These are phyloP conservation scores for Ogataea hybrid DNA, from an alignment of 1,139 yeast genomes.

Conservation along the genomic window DNA sequence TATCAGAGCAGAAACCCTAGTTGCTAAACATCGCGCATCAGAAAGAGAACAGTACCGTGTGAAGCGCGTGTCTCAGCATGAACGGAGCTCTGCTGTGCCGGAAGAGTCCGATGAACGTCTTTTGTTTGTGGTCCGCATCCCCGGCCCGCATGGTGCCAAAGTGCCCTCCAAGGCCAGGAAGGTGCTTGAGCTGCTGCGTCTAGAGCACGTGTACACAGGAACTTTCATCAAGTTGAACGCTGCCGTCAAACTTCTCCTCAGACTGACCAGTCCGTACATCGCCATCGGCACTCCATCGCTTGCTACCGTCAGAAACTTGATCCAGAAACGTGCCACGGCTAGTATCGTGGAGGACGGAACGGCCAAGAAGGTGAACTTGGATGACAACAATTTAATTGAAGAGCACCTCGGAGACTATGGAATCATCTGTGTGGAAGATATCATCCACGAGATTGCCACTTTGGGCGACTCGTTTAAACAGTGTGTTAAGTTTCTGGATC, in stretches of 20 bases:
- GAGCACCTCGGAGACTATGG: conserved; percentile 69
- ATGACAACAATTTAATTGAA: conserved; percentile 73
- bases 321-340: conserved; percentile 73
- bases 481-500: conserved; percentile 61
- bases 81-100: too few relatives aligned
- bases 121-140: too few relatives aligned
- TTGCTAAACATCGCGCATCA: too few relatives aligned
- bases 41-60: too few relatives aligned
- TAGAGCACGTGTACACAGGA: conserved; percentile 63
- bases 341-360: conserved; percentile 37
- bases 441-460: conserved; percentile 64
- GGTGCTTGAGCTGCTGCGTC: too few relatives aligned
- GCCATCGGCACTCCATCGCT: conserved; percentile 73
- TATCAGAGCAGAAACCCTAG: too few relatives aligned
- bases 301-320: conserved; percentile 63
- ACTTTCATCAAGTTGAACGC: conserved; percentile 65
- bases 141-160: too few relatives aligned
- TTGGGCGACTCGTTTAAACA: conserved; percentile 62
- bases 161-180: too few relatives aligned
- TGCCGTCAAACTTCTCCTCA: conserved; percentile 56
- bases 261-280: conserved; percentile 67
- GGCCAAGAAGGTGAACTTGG: conserved; percentile 37
- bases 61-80: too few relatives aligned
- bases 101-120: too few relatives aligned
- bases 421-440: conserved; percentile 74